Conservation (phyloP, 345 rosid genomes). For the Heritiera littoralis region DNA sequence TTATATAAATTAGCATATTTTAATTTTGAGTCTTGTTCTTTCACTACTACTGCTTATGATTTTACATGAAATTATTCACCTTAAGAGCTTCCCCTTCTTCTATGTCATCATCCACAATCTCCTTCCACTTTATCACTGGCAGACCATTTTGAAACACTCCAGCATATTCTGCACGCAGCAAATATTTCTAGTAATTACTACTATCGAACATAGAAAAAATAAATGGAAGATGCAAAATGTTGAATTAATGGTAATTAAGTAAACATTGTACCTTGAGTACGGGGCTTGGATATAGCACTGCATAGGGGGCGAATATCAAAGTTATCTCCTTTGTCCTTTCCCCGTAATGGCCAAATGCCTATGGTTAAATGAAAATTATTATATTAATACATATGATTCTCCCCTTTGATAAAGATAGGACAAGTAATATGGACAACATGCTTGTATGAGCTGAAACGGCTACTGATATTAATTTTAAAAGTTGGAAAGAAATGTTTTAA, state of each 20-base stretch:
- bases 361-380: neutral
- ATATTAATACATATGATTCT: neutral
- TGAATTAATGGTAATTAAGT: neutral
- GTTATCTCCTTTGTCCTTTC: constrained; percentile 35
- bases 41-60: neutral
- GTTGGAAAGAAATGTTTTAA: no score
- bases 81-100: constrained; percentile 36
- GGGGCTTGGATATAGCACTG: constrained; percentile 24
- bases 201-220: no score
- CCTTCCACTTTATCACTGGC: constrained; percentile 59
- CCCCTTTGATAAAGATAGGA: neutral
- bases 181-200: neutral
- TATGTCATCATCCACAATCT: constrained; percentile 48
- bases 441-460: neutral
- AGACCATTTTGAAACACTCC: constrained; percentile 48
- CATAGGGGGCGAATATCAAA: constrained; percentile 4
- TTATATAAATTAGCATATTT: neutral
- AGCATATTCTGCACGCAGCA: constrained; percentile 34
- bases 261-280: constrained; percentile 7
- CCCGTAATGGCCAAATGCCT: constrained; percentile 38
- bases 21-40: neutral
- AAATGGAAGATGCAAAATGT: neutral
- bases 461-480: neutral
- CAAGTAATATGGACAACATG: neutral
- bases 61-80: constrained; percentile 35